These are phyloP conservation scores for Neofusicoccum ribis DNA, from an alignment of 2,329 filamentous ascomycete genomes.

Conservation along the genomic window DNA sequence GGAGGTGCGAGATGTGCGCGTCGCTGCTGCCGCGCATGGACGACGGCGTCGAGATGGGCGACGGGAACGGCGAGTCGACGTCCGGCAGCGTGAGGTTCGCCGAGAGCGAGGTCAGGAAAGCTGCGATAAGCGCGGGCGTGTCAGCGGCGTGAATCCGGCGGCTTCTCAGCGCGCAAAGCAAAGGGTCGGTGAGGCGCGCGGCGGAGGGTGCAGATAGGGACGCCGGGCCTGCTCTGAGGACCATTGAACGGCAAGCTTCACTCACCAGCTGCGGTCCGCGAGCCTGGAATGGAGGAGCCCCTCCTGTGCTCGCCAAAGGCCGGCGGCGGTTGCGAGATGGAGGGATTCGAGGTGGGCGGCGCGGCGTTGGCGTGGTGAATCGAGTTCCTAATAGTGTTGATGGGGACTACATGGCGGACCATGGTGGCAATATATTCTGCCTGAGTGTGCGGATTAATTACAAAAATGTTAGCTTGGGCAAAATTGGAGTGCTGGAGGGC, in stretches of 20 bases:
- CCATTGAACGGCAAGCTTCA: slow-evolving; percentile 4
- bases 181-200: not conserved
- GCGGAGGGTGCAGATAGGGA: not conserved
- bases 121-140: slow-evolving; percentile 45
- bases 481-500: not conserved
- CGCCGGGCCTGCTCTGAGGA: not conserved
- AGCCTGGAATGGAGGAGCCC: slow-evolving; percentile 32
- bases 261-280: slow-evolving; percentile 41
- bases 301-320: slow-evolving; percentile 19
- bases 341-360: slow-evolving; percentile 6
- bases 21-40: slow-evolving; percentile 46
- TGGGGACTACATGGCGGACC: slow-evolving; percentile 21
- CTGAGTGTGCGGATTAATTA: not conserved
- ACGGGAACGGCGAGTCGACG: slow-evolving; percentile 54
- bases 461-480: not conserved
- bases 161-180: not conserved
- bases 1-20: slow-evolving; percentile 43
- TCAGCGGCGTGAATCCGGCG: not conserved
- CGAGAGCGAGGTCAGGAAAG: slow-evolving; percentile 79
- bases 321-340: not conserved
- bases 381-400: slow-evolving; percentile 19
- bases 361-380: slow-evolving; percentile 11
- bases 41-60: slow-evolving; percentile 66
- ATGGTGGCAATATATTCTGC: slow-evolving; percentile 15
- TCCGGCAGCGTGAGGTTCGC: slow-evolving; percentile 71